Conservation (phyloP, 2,329 filamentous ascomycete species). For the Penicillium sp. region DNA sequence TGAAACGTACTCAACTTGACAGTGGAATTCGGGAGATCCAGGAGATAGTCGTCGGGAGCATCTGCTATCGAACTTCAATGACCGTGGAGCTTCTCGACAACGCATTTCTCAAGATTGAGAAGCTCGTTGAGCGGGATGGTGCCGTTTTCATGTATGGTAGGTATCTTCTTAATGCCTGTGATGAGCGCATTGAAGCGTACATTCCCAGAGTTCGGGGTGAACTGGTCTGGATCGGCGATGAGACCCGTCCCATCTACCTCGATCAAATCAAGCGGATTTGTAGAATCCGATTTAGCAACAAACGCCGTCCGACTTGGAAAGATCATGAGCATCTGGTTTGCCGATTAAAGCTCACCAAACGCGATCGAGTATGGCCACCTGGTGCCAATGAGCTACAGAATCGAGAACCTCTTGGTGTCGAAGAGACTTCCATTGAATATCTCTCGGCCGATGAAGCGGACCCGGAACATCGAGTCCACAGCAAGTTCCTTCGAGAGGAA, state of each 20-base stretch:
- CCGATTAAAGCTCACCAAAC: conserved; percentile 26
- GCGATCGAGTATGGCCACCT: background rate
- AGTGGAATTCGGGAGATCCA: conserved; percentile 4
- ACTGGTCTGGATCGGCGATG: conserved; percentile 40
- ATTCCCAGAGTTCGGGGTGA: conserved; percentile 40
- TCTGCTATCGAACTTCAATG: conserved; percentile 22
- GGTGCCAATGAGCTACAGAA: background rate
- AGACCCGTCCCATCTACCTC: conserved; percentile 41
- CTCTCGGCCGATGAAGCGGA: conserved; percentile 30
- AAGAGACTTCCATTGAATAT: conserved; percentile 24
- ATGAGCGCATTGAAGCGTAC: background rate
- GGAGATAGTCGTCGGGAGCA: conserved; percentile 17
- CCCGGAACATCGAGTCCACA: conserved; percentile 7
- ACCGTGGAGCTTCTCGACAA: conserved; percentile 35
- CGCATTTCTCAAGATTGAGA: conserved; percentile 39
- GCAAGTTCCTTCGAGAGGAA: conserved; percentile 20
- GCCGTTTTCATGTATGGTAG: conserved; percentile 37
- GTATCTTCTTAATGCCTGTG: conserved; percentile 17
- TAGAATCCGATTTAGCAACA: conserved; percentile 52
- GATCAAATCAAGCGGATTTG: conserved; percentile 39
- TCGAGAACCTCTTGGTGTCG: background rate
- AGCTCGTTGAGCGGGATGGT: conserved; percentile 29
- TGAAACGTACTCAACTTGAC: background rate
- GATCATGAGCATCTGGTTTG: conserved; percentile 31
- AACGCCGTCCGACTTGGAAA: conserved; percentile 17